Percentiles rank a stretch among this genome's conserved stretches.
phyloP scores from a whole-genome alignment of 129 eudicot species.

The Logfia minima region DNA sequence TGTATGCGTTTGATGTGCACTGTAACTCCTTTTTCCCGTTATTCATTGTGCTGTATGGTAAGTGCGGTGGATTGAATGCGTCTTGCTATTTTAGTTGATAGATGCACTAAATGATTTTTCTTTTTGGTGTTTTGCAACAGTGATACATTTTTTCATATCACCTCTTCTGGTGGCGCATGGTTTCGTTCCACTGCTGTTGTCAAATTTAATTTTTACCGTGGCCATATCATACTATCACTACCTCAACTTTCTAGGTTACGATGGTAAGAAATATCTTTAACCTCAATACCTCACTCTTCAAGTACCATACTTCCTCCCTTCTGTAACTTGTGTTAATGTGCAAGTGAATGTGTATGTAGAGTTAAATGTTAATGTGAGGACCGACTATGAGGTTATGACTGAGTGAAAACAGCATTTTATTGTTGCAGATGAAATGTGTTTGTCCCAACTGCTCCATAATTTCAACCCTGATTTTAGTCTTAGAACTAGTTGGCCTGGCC shows the following conservation, averaged over 20 bases:
- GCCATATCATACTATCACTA: conserved; percentile 92
- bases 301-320: neutral
- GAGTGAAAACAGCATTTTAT: neutral
- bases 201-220: conserved; percentile 82
- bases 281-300: neutral
- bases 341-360: neutral
- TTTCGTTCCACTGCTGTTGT: conserved; percentile 78
- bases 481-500: neutral
- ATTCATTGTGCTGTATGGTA: conserved; percentile 93
- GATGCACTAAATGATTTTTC: neutral
- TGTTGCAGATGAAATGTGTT: neutral
- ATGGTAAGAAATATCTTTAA: conserved; percentile 53
- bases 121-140: conserved; percentile 48
- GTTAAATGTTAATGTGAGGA: neutral
- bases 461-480: neutral
- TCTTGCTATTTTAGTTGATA: conserved; percentile 11
- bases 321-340: neutral
- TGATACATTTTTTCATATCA: conserved; percentile 83
- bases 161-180: conserved; percentile 95
- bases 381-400: neutral
- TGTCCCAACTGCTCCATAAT: neutral
- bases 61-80: conserved; percentile 13
- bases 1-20: conserved; percentile 98
- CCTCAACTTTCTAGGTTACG: conserved; percentile 92
- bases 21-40: conserved; percentile 98